Evolutionary conservation across 192 early-diverging fungal genomes (phyloP).

Genomic region (Thoreauomyces humboldtii): DNA sequence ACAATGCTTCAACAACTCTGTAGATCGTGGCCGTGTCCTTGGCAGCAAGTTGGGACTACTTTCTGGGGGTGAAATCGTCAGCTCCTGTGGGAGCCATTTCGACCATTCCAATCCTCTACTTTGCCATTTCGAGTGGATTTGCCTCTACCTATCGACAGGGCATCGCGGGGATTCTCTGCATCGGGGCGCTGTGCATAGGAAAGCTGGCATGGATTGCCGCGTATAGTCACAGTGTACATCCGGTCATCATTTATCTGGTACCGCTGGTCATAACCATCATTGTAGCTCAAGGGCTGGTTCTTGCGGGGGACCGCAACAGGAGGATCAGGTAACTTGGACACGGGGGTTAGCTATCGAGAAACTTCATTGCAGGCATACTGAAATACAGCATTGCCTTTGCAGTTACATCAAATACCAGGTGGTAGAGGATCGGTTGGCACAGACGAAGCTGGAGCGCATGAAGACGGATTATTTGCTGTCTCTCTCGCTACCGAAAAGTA

Average conservation of each 20-base stretch:
- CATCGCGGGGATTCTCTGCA: slow-evolving; percentile 4
- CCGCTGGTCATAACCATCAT: slow-evolving; percentile 17
- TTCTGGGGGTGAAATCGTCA: background rate
- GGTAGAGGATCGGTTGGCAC: slow-evolving; percentile 36
- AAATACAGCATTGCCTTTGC: no score
- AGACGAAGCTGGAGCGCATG: slow-evolving; percentile 33
- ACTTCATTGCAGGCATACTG: background rate
- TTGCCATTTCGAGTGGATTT: slow-evolving; percentile 19
- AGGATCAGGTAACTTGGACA: slow-evolving; percentile 24
- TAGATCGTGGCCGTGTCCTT: slow-evolving; percentile 14
- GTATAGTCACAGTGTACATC: background rate
- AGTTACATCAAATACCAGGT: slow-evolving; percentile 44
- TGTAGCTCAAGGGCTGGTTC: slow-evolving; percentile 1
- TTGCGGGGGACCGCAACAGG: slow-evolving; percentile 19
- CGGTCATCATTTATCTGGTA: slow-evolving; percentile 13
- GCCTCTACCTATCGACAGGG: slow-evolving; percentile 15
- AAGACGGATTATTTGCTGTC: slow-evolving; percentile 49
- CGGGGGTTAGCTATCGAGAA: no score
- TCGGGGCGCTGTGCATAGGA: background rate
- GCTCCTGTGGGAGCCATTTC: slow-evolving; percentile 13
- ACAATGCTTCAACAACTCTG: no score
- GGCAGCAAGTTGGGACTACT: slow-evolving; percentile 24
- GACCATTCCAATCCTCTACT: slow-evolving; percentile 12
- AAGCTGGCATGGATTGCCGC: slow-evolving; percentile 5
- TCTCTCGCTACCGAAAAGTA: slow-evolving; percentile 40